Conservation (phyloP, 129 eudicot genomes). For the Flaveria brownii region DNA sequence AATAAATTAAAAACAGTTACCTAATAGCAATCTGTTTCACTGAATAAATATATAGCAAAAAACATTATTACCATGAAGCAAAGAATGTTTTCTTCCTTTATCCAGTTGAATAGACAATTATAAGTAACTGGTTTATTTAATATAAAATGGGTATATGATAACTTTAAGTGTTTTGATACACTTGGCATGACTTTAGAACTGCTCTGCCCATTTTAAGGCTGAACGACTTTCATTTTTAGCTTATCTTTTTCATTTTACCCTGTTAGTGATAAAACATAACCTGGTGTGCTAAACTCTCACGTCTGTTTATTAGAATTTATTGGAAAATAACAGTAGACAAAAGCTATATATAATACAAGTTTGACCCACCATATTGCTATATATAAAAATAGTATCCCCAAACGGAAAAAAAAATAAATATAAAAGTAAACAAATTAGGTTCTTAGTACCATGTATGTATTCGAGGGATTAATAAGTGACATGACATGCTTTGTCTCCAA, state of each 20-base stretch:
- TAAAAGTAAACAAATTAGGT: neutral
- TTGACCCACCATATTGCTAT: conserved; percentile 5
- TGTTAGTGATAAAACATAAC: neutral
- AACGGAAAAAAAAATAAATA: neutral
- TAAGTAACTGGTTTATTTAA: neutral
- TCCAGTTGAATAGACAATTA: neutral
- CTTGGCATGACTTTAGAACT: neutral
- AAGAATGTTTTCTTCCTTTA: neutral
- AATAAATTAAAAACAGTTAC: neutral
- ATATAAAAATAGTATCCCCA: neutral
- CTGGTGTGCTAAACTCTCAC: neutral
- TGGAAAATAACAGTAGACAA: neutral
- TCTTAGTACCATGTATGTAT: conserved; percentile 86
- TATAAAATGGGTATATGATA: neutral
- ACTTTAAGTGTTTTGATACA: neutral
- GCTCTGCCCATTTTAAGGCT: neutral
- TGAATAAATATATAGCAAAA: neutral
- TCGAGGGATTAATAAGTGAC: conserved; percentile 89
- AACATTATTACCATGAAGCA: neutral
- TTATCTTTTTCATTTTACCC: neutral
- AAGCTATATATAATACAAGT: neutral
- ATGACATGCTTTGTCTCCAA: conserved; percentile 83
- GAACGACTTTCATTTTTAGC: neutral
- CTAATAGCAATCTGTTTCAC: neutral
- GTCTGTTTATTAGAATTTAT: neutral